phyloP scores from a whole-genome alignment of 805 yeast genomes.

The Yarrowia sp. region DNA sequence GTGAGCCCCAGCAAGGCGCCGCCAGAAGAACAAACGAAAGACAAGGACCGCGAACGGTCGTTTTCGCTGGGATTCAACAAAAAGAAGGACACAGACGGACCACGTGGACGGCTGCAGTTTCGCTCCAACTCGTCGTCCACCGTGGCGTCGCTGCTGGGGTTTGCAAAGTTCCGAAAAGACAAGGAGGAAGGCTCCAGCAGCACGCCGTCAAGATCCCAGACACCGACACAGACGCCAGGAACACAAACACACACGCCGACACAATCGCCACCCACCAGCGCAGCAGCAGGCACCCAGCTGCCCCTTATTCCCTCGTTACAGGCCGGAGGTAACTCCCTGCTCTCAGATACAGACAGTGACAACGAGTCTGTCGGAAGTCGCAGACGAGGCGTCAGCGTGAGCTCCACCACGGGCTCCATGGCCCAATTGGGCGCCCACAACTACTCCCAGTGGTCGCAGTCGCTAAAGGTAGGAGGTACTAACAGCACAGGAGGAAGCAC shows the following conservation, averaged over 20 bases:
- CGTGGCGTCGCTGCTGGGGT: slow-evolving; percentile 10
- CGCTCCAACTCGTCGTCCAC: slow-evolving; percentile 24
- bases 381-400: neutral
- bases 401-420: neutral
- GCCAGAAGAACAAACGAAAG: neutral
- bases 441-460: slow-evolving; percentile 14
- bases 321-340: neutral
- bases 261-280: neutral
- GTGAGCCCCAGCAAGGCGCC: neutral
- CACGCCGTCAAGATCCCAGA: neutral
- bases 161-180: slow-evolving; percentile 16
- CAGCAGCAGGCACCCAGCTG: neutral
- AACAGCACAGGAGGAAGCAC: neutral
- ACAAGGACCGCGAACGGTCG: neutral
- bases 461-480: neutral
- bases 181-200: neutral
- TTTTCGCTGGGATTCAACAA: slow-evolving; percentile 21
- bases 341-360: neutral
- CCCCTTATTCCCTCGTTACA: neutral
- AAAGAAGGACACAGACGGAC: neutral
- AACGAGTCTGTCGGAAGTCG: neutral
- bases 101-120: slow-evolving; percentile 13
- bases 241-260: neutral
- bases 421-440: slow-evolving; percentile 12
- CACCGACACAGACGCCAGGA: neutral